A percentile compares a stretch with the other conserved stretches of the same genome.
Evolutionary conservation across 768 basidiomycete genomes (phyloP).

Genomic region (Auricularia auricula-judae): DNA sequence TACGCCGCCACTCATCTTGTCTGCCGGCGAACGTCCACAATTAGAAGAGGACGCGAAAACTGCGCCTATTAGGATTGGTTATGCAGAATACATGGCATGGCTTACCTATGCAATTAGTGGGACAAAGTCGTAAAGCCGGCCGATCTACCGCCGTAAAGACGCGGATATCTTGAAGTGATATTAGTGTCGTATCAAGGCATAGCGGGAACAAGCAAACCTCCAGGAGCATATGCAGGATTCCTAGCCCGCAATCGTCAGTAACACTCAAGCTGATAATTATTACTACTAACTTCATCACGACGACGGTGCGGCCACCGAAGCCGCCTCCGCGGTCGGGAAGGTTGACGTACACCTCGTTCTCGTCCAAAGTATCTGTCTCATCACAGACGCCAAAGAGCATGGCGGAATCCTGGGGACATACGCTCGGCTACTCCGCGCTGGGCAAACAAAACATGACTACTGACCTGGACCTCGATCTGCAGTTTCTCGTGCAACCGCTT

Average conservation of each 20-base stretch:
- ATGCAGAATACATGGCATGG: not conserved
- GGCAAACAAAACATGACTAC: not conserved
- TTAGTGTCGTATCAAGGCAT: not conserved
- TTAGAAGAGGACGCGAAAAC: constrained; percentile 12
- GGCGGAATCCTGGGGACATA: constrained; percentile 8
- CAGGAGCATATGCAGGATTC: constrained; percentile 13
- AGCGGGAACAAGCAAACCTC: constrained; percentile 6
- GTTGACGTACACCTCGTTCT: constrained; percentile 16
- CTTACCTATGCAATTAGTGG: constrained; percentile 15
- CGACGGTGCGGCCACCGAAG: constrained; percentile 10
- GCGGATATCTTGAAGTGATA: constrained; percentile 7
- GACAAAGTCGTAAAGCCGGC: constrained; percentile 6
- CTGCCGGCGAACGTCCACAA: constrained; percentile 12
- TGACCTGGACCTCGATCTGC: constrained; percentile 12
- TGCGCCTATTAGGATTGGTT: not conserved
- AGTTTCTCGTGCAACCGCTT: constrained; percentile 12
- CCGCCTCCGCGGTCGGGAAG: constrained; percentile 9
- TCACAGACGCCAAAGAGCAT: constrained; percentile 14
- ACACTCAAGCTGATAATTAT: not conserved
- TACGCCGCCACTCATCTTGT: constrained; percentile 17
- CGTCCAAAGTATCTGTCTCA: constrained; percentile 11
- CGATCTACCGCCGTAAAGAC: constrained; percentile 13
- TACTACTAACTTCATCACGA: not conserved
- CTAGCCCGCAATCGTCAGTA: not conserved
- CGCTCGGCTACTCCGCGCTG: not conserved